Base-by-base conservation (phyloP, 78 protist genomes). In the Dictyostelium purpureum region DNA sequence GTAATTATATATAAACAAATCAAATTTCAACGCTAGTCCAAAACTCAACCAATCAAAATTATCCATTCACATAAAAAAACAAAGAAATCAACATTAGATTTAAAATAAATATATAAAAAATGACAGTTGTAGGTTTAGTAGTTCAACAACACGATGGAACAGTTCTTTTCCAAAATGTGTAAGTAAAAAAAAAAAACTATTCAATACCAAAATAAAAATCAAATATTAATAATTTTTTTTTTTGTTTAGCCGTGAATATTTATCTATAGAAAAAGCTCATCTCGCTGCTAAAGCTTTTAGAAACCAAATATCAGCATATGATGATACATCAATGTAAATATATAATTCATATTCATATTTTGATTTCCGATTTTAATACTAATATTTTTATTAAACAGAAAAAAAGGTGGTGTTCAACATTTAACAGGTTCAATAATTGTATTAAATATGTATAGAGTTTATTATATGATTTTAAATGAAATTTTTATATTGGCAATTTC, bases 361-460 rank as follows among this genome's bases (percentile, higher is more conserved):
- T 4, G 67, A 59, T 7, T 26, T 16, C 19, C 28, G 7, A 33
- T 31, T 6, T 35, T 19, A 77, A 56, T 71, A 12, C n/a, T 59
- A 59, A 66, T 43, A 56, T 24, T 56, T 18, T 54, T 12, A 14
- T 19, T 6, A 18, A 1, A 56, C 31, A 69, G 76, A 69, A 69
- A 47, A 40, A 85, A 35, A 43, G 90, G 90, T 26, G 33, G 71
- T 4, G 73, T 79, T 26, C 28, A 49, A 31, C 92, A 85, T 73
- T 61, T 85, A 45, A 59, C 92, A 73, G 92, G 82, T 5, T 73
- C 82, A 45, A 76, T 85, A 0, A 82, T 85, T 11, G 92, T 85
- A 38, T 67, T 85, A 66, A 85, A 85, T 85, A 85, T 85, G 82
- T 85, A 74, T 85, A 85, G 76, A 85, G 75, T 85, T 52, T 56